Percentiles rank a stretch among this genome's conserved stretches.
phyloP scores from a whole-genome alignment of 1,284 basidiomycete species.

The Cutaneotrichosporon mucoides region DNA sequence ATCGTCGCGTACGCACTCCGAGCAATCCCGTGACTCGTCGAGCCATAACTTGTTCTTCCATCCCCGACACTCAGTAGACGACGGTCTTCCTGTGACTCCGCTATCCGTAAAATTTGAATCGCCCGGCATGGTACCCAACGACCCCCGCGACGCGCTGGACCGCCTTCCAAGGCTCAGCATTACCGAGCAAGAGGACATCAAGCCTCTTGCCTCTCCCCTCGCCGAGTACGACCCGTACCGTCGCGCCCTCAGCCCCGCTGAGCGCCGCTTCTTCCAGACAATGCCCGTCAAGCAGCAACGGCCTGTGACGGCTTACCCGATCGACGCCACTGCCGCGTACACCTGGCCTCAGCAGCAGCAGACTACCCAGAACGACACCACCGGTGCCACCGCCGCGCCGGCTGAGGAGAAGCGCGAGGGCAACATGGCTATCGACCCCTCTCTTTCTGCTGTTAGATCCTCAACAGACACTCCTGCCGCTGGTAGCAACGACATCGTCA shows the following conservation, averaged over 20 bases:
- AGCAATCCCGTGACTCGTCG: neutral
- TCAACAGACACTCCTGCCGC: conserved; percentile 9
- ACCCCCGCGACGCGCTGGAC: conserved; percentile 13
- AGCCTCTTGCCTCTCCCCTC: neutral
- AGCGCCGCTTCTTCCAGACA: conserved; percentile 21
- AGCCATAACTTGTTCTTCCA: too few species aligned
- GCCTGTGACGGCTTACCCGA: conserved; percentile 24
- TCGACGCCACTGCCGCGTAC: conserved; percentile 11
- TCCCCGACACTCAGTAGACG: neutral
- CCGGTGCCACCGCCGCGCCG: neutral
- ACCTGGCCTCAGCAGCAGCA: conserved; percentile 4
- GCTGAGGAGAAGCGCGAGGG: conserved; percentile 10
- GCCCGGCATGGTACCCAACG: conserved; percentile 11
- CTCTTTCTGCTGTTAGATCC: conserved; percentile 32
- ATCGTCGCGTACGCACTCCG: conserved; percentile 8
- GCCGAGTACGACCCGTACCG: neutral
- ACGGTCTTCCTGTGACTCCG: conserved; percentile 12
- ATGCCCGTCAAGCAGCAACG: conserved; percentile 13
- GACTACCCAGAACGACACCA: neutral
- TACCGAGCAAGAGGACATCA: conserved; percentile 7
- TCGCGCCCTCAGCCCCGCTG: conserved; percentile 16
- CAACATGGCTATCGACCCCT: conserved; percentile 29
- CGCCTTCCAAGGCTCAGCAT: conserved; percentile 14
- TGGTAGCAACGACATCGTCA: conserved; percentile 1
- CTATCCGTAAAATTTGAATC: conserved; percentile 9